Conservation (phyloP, 2,329 filamentous ascomycete species). For the Penicillium sp. region DNA sequence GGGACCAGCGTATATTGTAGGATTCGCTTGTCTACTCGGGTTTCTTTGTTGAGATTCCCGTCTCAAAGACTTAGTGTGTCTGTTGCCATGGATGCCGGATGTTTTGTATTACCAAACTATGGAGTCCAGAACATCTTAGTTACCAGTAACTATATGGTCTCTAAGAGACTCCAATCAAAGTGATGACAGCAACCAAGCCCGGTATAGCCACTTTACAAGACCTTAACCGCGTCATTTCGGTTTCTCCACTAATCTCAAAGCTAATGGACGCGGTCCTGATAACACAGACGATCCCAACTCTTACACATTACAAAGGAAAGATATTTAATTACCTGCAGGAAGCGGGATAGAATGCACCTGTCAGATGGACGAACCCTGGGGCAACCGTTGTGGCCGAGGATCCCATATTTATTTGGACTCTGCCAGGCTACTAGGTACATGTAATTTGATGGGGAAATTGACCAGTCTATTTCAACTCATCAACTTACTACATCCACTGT, state of each 20-base stretch:
- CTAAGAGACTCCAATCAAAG: not conserved
- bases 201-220: not conserved
- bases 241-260: constrained; percentile 5
- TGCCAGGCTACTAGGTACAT: not conserved
- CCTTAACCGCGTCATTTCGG: constrained; percentile 8
- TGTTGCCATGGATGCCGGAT: constrained; percentile 4
- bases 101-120: not conserved
- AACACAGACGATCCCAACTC: constrained; percentile 14
- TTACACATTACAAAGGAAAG: not conserved
- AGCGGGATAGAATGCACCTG: constrained; percentile 16
- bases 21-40: not conserved
- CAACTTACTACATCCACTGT: constrained; percentile 1
- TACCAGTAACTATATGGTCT: not conserved
- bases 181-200: not conserved
- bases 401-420: constrained; percentile 8
- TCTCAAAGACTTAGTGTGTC: constrained; percentile 1
- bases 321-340: constrained; percentile 17
- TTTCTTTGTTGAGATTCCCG: not conserved
- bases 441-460: not conserved
- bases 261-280: constrained; percentile 14
- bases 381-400: constrained; percentile 24
- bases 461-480: not conserved
- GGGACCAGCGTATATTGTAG: not conserved
- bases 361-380: constrained; percentile 27
- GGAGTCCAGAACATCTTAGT: not conserved